A percentile compares a stretch with the other conserved stretches of the same genome.
phyloP scores from a whole-genome alignment of 2,329 filamentous ascomycete species.

The Aspergillus fructus region DNA sequence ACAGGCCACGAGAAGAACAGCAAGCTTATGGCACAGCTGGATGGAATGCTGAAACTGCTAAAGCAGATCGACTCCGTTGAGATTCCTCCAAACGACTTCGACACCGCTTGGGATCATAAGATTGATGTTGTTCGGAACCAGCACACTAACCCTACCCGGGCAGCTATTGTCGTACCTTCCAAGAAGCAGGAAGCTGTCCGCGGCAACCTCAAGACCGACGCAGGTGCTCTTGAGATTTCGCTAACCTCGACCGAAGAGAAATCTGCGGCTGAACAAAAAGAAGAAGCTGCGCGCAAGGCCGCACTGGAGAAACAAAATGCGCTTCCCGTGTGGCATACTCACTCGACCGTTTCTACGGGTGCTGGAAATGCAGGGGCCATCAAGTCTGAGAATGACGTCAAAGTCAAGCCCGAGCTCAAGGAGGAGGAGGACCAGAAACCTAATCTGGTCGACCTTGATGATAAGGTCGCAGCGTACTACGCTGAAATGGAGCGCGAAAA shows the following conservation, averaged over 20 bases:
- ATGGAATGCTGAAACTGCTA: slow-evolving; percentile 47
- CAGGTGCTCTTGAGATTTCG: slow-evolving; percentile 48
- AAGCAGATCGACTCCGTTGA: slow-evolving; percentile 50
- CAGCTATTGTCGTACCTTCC: slow-evolving; percentile 41
- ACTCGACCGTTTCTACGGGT: slow-evolving; percentile 45
- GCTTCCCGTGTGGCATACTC: slow-evolving; percentile 54
- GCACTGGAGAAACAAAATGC: slow-evolving; percentile 52
- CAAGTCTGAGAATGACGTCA: slow-evolving; percentile 33
- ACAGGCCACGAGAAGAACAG: slow-evolving; percentile 52
- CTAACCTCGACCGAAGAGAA: slow-evolving; percentile 51
- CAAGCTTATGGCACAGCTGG: slow-evolving; percentile 49
- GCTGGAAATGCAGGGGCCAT: slow-evolving; percentile 24
- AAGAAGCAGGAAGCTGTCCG: slow-evolving; percentile 41
- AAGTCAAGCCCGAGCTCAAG: slow-evolving; percentile 41
- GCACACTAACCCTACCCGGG: slow-evolving; percentile 41
- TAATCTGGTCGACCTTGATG: slow-evolving; percentile 43
- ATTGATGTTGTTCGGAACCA: slow-evolving; percentile 47
- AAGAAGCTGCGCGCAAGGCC: slow-evolving; percentile 48
- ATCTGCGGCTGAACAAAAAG: slow-evolving; percentile 49
- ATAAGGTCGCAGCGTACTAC: slow-evolving; percentile 49
- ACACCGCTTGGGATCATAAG: slow-evolving; percentile 50
- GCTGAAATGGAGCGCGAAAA: slow-evolving; percentile 47
- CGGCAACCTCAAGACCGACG: slow-evolving; percentile 45
- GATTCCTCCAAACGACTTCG: slow-evolving; percentile 50
- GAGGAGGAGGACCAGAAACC: slow-evolving; percentile 47